Percentiles rank a stretch among this genome's conserved stretches.
Conservation (phyloP, 441 rosid species). For the Iberis amara region DNA sequence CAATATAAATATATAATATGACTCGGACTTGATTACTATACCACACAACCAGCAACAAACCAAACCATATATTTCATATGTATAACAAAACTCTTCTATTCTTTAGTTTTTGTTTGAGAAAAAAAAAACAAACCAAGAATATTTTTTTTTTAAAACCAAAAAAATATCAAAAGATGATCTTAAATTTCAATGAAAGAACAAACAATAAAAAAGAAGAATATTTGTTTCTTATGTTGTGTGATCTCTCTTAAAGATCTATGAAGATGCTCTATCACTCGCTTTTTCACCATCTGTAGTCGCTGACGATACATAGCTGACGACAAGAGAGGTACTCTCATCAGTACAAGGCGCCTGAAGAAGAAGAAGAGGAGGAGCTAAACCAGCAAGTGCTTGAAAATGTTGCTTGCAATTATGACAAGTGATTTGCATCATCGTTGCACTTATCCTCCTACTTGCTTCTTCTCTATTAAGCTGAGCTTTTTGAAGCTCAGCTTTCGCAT, state of each 20-base stretch:
- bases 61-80: constrained; percentile 13
- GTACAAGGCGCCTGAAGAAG: constrained; percentile 26
- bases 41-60: constrained; percentile 10
- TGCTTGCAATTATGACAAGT: constrained; percentile 65
- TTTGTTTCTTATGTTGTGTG: constrained; percentile 5
- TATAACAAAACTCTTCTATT: constrained; percentile 12
- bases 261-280: constrained; percentile 32
- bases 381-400: constrained; percentile 41
- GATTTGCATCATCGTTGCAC: constrained; percentile 50
- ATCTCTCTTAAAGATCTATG: constrained; percentile 25
- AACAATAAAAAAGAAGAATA: constrained; percentile 1
- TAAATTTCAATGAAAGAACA: constrained; percentile 20
- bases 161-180: constrained; percentile 17
- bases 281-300: constrained; percentile 52
- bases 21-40: not conserved
- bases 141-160: constrained; percentile 8
- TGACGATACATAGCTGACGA: constrained; percentile 50
- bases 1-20: too few relatives aligned
- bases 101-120: constrained; percentile 25
- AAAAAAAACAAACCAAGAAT: constrained; percentile 27
- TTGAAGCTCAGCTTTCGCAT: constrained; percentile 58
- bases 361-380: constrained; percentile 22
- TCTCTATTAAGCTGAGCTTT: constrained; percentile 49
- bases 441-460: constrained; percentile 50
- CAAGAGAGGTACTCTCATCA: constrained; percentile 49